Base-by-base conservation (phyloP, 2,329 filamentous ascomycete genomes). In the Knufia fluminis region DNA sequence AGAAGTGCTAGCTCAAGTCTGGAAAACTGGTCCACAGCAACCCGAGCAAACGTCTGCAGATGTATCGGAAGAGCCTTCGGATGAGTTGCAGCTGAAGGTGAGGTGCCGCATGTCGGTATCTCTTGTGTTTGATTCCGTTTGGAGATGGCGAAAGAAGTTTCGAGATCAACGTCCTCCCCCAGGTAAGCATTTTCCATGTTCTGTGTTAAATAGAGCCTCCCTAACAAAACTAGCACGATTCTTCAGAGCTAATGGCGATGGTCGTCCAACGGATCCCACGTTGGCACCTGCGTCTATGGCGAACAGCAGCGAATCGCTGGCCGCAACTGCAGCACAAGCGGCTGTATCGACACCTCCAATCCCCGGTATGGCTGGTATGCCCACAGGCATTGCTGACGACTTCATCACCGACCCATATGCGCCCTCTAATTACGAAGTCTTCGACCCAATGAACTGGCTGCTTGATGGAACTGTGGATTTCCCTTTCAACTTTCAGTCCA, bases 391-490 rank as follows among this genome's bases (percentile, higher is more conserved):
- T 51, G 49, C 56, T 7, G 56, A 58, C 28, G 50, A 55, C 32
- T 52, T 51, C 19, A 45, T 50, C 43, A 55, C 54, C 46, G 56
- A 57, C 45, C 54, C 49, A 46, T 53, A 57, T 28, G 35, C 20
- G n/a, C 49, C 57, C 23, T 78, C 79, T 8, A 84, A 81, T 59
- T 89, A 89, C 65, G 86, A 94, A 64, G 87, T 94, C 54, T 95
- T 94, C 62, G 89, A 95, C 67, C 87, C 90, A 1, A 76, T 95
- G 60, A 87, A 91, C 65, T 96, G 90, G 90, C 88, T 94, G 73
- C 72, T 96, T 52, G 90, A 96, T 64, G 86, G 86, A 12, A 73
- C 91, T 28, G 74, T 92, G 52, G 85, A 90, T 62, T 85, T 91
- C 62, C 86, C 86, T 55, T 89, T 83, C 62, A 59, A 52, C 39